Evolutionary conservation across 768 basidiomycete genomes (phyloP).

Genomic region (Brasilioporus rufonigricans): DNA sequence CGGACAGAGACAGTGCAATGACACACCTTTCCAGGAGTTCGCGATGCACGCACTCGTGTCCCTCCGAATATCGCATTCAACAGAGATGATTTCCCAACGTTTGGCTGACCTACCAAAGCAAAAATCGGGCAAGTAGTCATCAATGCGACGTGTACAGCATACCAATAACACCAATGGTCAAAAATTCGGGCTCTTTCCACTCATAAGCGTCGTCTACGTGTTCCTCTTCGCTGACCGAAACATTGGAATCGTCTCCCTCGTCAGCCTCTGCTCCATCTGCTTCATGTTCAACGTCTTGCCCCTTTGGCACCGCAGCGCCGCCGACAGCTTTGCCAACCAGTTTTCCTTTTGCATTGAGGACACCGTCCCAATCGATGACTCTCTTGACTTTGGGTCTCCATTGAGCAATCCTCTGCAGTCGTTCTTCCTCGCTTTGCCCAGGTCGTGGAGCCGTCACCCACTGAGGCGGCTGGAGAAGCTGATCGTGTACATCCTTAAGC

Average conservation of each 20-base stretch:
- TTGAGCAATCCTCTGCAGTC: conserved; percentile 44
- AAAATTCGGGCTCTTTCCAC: conserved; percentile 48
- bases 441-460: conserved; percentile 40
- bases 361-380: conserved; percentile 72
- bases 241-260: conserved; percentile 22
- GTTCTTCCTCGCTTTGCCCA: conserved; percentile 41
- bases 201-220: conserved; percentile 11
- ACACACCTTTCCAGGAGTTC: conserved; percentile 80
- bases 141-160: background rate
- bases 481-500: conserved; percentile 61
- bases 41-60: conserved; percentile 75
- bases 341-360: conserved; percentile 44
- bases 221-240: conserved; percentile 17
- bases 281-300: conserved; percentile 2
- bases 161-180: conserved; percentile 86
- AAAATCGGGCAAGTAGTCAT: background rate
- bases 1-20: background rate
- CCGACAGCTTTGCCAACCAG: conserved; percentile 46
- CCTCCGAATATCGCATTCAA: conserved; percentile 88
- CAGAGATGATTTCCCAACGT: conserved; percentile 92
- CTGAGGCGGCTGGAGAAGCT: conserved; percentile 67
- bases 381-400: conserved; percentile 69
- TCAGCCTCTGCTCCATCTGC: conserved; percentile 9
- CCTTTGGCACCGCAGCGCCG: conserved; percentile 37
- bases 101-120: conserved; percentile 70